A percentile compares a stretch with the other conserved stretches of the same genome.
Evolutionary conservation across 495 filamentous ascomycete species (phyloP).

Genomic region (Glarea lozoyensis): DNA sequence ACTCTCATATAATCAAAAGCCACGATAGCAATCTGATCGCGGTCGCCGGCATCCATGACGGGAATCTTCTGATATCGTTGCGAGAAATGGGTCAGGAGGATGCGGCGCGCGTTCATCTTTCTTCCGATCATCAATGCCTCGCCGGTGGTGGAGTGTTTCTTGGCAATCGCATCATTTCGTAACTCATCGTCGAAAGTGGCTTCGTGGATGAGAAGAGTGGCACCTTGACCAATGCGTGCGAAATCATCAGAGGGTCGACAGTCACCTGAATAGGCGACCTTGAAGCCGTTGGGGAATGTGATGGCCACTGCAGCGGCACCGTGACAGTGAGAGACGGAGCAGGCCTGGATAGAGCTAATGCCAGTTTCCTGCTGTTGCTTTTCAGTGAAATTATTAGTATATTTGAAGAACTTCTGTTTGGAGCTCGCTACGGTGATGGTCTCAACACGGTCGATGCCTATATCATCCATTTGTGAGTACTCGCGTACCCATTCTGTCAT

Average conservation of each 20-base stretch:
- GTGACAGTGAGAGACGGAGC: slow-evolving; percentile 65
- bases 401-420: slow-evolving; percentile 4
- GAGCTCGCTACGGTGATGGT: slow-evolving; percentile 8
- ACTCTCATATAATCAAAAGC: slow-evolving; percentile 88
- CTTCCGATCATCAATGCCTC: slow-evolving; percentile 76
- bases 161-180: slow-evolving; percentile 64
- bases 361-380: slow-evolving; percentile 23
- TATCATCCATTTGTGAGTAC: slow-evolving; percentile 68
- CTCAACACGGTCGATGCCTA: slow-evolving; percentile 46
- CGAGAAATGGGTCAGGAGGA: slow-evolving; percentile 87
- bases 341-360: slow-evolving; percentile 45
- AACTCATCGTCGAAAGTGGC: slow-evolving; percentile 91
- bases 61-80: slow-evolving; percentile 91
- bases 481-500: slow-evolving; percentile 71
- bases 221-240: slow-evolving; percentile 56
- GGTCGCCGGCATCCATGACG: slow-evolving; percentile 30
- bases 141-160: slow-evolving; percentile 78
- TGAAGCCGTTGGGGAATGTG: slow-evolving; percentile 71
- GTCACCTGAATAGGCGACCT: slow-evolving; percentile 87
- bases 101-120: slow-evolving; percentile 64
- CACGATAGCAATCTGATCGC: slow-evolving; percentile 52
- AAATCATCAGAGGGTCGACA: slow-evolving; percentile 71
- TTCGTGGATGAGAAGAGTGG: slow-evolving; percentile 86
- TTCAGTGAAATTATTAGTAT: background rate
- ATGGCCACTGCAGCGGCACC: slow-evolving; percentile 68